A percentile compares a stretch with the other conserved stretches of the same genome.
phyloP scores from a whole-genome alignment of 2,329 filamentous ascomycete species.

The Raffaelea albimanens region DNA sequence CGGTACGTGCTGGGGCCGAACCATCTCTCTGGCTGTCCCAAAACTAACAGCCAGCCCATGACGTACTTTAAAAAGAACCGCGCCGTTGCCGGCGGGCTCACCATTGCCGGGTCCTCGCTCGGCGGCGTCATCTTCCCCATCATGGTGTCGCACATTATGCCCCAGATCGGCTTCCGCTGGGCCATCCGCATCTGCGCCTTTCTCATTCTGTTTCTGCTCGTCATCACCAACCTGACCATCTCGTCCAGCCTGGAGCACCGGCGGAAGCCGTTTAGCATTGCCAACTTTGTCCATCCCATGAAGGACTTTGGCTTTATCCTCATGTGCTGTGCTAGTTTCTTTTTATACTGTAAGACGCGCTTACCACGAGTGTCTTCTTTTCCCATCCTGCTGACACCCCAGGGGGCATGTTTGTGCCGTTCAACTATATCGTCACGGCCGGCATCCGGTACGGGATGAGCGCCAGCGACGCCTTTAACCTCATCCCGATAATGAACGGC shows the following conservation, averaged over 20 bases:
- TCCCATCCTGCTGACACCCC: neutral
- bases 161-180: neutral
- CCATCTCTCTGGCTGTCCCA: neutral
- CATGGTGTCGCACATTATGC: constrained; percentile 26
- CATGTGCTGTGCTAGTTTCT: neutral
- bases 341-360: neutral
- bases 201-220: neutral
- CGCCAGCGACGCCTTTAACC: neutral
- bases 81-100: neutral
- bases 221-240: constrained; percentile 1
- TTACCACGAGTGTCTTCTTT: no score
- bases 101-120: constrained; percentile 16
- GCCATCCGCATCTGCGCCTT: neutral
- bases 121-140: constrained; percentile 27
- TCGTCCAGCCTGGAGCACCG: neutral
- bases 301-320: neutral
- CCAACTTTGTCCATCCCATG: neutral
- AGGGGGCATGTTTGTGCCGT: neutral
- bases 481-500: neutral
- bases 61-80: neutral
- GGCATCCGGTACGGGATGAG: neutral
- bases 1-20: neutral
- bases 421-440: neutral
- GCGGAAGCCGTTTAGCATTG: neutral
- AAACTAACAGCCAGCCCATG: neutral